These are phyloP conservation scores for Paecilomyces formosus DNA, from an alignment of 2,329 filamentous ascomycete species.

Conservation along the genomic window DNA sequence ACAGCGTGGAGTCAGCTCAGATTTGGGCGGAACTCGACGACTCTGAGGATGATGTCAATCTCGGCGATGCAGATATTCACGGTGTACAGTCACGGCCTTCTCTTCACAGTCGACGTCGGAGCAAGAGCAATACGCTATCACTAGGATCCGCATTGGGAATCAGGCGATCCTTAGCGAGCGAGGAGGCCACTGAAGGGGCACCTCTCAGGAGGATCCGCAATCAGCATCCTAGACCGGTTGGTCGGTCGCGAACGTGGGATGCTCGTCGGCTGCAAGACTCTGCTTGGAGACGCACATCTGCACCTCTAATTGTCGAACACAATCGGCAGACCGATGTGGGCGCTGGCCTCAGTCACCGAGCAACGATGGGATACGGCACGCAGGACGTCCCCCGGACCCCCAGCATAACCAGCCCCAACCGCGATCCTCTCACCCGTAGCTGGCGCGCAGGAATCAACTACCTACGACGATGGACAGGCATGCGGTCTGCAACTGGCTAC, in stretches of 20 bases:
- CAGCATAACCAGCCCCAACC: too few species aligned
- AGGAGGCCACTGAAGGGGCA: not conserved
- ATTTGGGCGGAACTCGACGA: conserved; percentile 89
- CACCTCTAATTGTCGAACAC: not conserved
- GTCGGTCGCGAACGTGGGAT: not conserved
- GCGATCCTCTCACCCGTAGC: not conserved
- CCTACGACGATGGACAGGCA: not conserved
- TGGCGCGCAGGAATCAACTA: not conserved
- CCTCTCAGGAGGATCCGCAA: not conserved
- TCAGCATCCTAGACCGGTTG: not conserved
- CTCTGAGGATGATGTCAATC: conserved; percentile 40
- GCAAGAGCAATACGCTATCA: not conserved
- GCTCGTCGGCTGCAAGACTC: not conserved
- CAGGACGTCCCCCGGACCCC: not conserved
- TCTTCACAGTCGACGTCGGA: not conserved
- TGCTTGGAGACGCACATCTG: not conserved
- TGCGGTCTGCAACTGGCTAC: not conserved
- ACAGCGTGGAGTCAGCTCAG: conserved; percentile 62
- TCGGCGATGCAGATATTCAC: conserved; percentile 17
- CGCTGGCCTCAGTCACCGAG: not conserved
- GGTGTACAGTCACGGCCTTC: not conserved
- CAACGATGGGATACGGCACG: not conserved
- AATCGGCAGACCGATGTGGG: not conserved
- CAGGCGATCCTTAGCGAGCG: not conserved
- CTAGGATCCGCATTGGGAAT: not conserved